phyloP scores from a whole-genome alignment of 768 basidiomycete genomes.

The Rhodotorula diobovata region DNA sequence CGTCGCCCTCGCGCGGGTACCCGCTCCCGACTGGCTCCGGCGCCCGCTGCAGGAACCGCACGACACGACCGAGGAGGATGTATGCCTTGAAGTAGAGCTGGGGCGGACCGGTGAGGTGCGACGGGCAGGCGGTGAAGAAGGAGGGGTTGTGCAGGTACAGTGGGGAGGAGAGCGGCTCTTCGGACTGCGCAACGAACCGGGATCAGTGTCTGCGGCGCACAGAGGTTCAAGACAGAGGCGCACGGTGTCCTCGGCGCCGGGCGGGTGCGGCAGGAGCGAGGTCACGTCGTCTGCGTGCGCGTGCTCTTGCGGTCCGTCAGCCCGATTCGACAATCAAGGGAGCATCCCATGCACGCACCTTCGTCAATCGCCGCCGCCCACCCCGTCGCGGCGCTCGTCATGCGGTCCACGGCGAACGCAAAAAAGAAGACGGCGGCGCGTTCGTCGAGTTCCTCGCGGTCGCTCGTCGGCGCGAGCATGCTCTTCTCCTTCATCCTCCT shows the following conservation, averaged over 20 bases:
- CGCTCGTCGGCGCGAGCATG: constrained; percentile 21
- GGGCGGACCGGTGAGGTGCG: constrained; percentile 10
- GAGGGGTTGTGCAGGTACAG: constrained; percentile 25
- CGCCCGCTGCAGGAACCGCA: constrained; percentile 20
- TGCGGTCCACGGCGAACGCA: constrained; percentile 26
- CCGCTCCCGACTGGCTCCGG: constrained; percentile 11
- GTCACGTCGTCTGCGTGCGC: background rate
- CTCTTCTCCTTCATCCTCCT: background rate
- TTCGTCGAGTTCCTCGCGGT: constrained; percentile 22
- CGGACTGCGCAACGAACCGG: background rate
- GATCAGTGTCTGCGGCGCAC: background rate
- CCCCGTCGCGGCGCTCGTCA: constrained; percentile 32
- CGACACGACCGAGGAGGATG: constrained; percentile 31
- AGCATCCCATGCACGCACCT: background rate
- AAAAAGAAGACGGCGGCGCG: constrained; percentile 31
- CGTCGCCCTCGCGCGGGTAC: background rate
- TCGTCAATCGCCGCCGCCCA: constrained; percentile 28
- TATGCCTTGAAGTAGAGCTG: constrained; percentile 31
- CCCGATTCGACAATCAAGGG: too few species aligned
- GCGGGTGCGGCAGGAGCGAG: constrained; percentile 5
- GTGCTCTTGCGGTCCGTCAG: background rate
- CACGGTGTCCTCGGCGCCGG: constrained; percentile 3
- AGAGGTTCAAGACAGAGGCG: background rate
- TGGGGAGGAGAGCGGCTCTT: constrained; percentile 21
- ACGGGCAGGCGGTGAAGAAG: constrained; percentile 31